Evolutionary conservation across 2,329 filamentous ascomycete genomes (phyloP).

Genomic region (Ceratocystis alfenasii): DNA sequence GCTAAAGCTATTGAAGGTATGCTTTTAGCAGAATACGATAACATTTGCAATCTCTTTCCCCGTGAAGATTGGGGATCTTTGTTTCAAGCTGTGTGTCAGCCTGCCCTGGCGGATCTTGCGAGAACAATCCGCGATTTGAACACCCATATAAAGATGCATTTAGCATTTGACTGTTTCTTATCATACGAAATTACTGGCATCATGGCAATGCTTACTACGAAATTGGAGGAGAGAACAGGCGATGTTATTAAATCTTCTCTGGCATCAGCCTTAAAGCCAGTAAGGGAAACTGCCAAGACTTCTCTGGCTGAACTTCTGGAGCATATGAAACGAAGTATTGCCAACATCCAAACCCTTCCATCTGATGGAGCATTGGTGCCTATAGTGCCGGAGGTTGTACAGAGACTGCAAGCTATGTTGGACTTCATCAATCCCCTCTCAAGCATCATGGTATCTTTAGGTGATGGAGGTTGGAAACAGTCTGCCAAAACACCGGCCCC

Average conservation of each 20-base stretch:
- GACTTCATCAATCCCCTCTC: slow-evolving; percentile 75
- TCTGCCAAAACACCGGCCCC: slow-evolving; percentile 43
- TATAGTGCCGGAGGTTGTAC: slow-evolving; percentile 73
- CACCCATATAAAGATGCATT: slow-evolving; percentile 71
- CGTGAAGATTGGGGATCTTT: slow-evolving; percentile 73
- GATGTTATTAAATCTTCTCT: slow-evolving; percentile 67
- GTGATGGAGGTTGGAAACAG: slow-evolving; percentile 80
- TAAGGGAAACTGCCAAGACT: slow-evolving; percentile 81
- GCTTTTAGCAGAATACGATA: slow-evolving; percentile 80
- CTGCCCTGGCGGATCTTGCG: slow-evolving; percentile 67
- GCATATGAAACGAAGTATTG: slow-evolving; percentile 62
- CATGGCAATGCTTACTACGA: slow-evolving; percentile 64
- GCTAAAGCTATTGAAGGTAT: slow-evolving; percentile 77
- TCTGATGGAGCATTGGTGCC: slow-evolving; percentile 66
- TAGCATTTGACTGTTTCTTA: slow-evolving; percentile 84
- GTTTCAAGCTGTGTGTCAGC: slow-evolving; percentile 66
- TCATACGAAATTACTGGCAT: slow-evolving; percentile 93
- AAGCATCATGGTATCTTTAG: slow-evolving; percentile 81
- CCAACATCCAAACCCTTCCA: slow-evolving; percentile 55
- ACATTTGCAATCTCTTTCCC: slow-evolving; percentile 74
- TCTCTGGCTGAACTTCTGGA: slow-evolving; percentile 75
- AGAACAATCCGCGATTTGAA: slow-evolving; percentile 83
- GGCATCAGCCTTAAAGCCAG: slow-evolving; percentile 73
- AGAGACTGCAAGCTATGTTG: slow-evolving; percentile 73
- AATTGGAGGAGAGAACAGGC: slow-evolving; percentile 69